Evolutionary conservation across 768 basidiomycete genomes (phyloP), one percentile per base, ranked within the genome.

Genomic region (Leccinum boreale): DNA sequence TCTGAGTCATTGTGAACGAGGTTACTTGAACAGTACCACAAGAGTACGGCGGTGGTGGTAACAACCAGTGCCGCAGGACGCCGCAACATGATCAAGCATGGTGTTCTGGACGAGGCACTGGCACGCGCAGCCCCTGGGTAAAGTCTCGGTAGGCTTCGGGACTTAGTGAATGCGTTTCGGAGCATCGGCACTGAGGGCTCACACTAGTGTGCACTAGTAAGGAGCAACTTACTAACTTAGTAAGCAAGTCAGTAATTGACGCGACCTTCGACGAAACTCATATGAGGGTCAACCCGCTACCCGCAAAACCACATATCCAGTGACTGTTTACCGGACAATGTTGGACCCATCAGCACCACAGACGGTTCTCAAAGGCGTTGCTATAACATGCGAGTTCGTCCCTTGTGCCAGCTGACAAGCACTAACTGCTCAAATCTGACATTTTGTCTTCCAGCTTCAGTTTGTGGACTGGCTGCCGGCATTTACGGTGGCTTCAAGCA

Each of bases 331-430:
- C 21, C 9, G 4, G 17, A 53, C 46, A 73, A 31, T 31, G 29
- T 31, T 73, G 71, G 71, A 73, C 48, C 65, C 69, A 4, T 67
- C 67, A 53, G 73, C 71, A 58, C 65, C 73, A 35, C 63, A 69
- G 57, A 83, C 79, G 26, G 76, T 90, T 47, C 76, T 79, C 28
- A 75, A 80, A 56, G 86, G 87, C 56, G 83, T 86, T 26, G 66
- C 81, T 60, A 71, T 81, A 74, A 84, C 86, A 85, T 91, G 89
- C 89, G 81, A 87, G 89, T 90, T 84, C 84, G 86, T 87, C 75
- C 64, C 63, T 58, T 58, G 48, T 58, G 36, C 26, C 29, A 46
- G 50, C 54, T 35, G 15, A 31, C 52, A 35, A 44, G 55, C 56
- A 50, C 45, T 26, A 57, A 62, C 54, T 58, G 42, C 63, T 39